These are phyloP conservation scores for Protomyces lactucae-debilis DNA, from an alignment of 1,139 yeast species.

Conservation along the genomic window DNA sequence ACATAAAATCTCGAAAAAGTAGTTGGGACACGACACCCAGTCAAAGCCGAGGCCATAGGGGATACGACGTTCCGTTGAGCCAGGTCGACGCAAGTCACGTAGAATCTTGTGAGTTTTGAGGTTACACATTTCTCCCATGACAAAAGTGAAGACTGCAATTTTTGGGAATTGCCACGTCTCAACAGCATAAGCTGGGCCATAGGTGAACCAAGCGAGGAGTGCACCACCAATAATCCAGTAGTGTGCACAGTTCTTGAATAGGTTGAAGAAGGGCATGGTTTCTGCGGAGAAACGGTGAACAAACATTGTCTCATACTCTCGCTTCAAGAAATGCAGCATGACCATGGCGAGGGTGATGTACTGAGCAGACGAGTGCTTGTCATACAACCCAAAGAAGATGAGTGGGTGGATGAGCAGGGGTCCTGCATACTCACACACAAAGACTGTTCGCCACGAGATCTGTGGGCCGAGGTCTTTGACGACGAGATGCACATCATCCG, in stretches of 20 bases:
- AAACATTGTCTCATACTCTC: constrained; percentile 79
- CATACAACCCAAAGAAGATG: constrained; percentile 44
- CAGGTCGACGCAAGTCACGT: constrained; percentile 50
- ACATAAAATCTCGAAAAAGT: constrained; percentile 73
- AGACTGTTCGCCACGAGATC: constrained; percentile 85
- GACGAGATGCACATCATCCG: constrained; percentile 38
- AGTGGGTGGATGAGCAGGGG: constrained; percentile 77
- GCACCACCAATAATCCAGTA: constrained; percentile 88
- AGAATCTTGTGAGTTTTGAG: constrained; percentile 61
- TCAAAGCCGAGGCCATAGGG: constrained; percentile 51
- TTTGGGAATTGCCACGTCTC: constrained; percentile 33
- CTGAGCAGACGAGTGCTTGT: constrained; percentile 5
- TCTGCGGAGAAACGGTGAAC: constrained; percentile 80
- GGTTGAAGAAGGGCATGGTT: constrained; percentile 85
- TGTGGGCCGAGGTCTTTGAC: constrained; percentile 93
- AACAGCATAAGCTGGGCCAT: constrained; percentile 50
- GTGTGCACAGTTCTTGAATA: constrained; percentile 83
- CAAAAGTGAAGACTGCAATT: constrained; percentile 46
- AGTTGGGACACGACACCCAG: constrained; percentile 64
- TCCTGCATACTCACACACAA: constrained; percentile 78
- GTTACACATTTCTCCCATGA: constrained; percentile 65
- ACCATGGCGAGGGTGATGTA: constrained; percentile 43
- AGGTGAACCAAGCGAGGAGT: constrained; percentile 61
- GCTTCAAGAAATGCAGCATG: constrained; percentile 71
- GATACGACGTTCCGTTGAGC: constrained; percentile 48